phyloP scores from a whole-genome alignment of 2,329 filamentous ascomycete species.

The Fonsecaea nubica region DNA sequence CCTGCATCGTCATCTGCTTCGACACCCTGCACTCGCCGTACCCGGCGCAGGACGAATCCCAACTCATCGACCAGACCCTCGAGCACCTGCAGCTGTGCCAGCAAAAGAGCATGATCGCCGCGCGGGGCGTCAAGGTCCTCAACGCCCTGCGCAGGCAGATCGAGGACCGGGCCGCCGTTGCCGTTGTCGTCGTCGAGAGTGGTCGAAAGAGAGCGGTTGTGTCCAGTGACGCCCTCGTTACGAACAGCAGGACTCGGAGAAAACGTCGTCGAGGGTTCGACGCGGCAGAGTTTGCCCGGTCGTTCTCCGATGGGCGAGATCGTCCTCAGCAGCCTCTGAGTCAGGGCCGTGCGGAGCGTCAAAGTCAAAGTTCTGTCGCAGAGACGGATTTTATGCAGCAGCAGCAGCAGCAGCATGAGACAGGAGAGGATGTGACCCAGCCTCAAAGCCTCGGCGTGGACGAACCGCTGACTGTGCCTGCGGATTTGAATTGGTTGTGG shows the following conservation, averaged over 20 bases:
- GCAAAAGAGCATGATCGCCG: constrained; percentile 35
- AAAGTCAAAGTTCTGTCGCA: neutral
- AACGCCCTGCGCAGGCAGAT: constrained; percentile 32
- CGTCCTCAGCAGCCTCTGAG: neutral
- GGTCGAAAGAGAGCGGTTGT: constrained; percentile 16
- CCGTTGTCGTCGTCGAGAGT: neutral
- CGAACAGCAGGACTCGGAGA: constrained; percentile 5
- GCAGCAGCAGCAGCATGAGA: neutral
- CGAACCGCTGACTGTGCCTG: constrained; percentile 15
- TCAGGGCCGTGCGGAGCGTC: neutral
- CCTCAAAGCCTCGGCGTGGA: neutral
- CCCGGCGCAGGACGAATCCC: constrained; percentile 12
- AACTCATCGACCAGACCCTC: constrained; percentile 27
- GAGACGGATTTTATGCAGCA: neutral
- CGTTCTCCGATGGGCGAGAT: constrained; percentile 12
- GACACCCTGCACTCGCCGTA: constrained; percentile 47
- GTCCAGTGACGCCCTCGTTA: neutral
- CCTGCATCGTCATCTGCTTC: constrained; percentile 48
- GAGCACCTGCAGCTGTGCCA: constrained; percentile 20
- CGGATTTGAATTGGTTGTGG: constrained; percentile 27
- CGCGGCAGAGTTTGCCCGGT: constrained; percentile 23
- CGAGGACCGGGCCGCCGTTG: neutral
- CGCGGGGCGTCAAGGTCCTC: constrained; percentile 32
- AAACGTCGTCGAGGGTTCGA: constrained; percentile 30
- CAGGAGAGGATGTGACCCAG: neutral